These are phyloP conservation scores for Mimosa pudica DNA, from an alignment of 306 rosid genomes.

Conservation along the genomic window DNA sequence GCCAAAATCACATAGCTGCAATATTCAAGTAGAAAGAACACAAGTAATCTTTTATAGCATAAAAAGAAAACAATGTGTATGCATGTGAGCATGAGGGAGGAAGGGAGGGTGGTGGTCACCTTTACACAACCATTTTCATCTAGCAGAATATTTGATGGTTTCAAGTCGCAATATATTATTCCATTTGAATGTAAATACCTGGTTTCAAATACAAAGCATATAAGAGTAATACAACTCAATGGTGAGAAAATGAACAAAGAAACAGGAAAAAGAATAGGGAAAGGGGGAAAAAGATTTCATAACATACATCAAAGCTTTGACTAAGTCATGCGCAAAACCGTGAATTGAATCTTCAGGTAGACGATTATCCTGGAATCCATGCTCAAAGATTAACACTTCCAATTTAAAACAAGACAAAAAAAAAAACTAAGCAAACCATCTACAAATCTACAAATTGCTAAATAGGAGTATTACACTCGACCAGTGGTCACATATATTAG, in stretches of 20 bases:
- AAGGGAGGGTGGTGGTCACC: conserved; percentile 43
- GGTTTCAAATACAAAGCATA: conserved; percentile 31
- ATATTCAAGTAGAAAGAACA: conserved; percentile 29
- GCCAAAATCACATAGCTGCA: conserved; percentile 97
- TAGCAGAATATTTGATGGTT: conserved; percentile 88
- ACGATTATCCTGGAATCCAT: conserved; percentile 70
- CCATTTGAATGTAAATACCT: conserved; percentile 94
- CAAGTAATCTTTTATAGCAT: conserved; percentile 7
- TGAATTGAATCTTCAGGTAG: conserved; percentile 94
- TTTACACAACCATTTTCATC: conserved; percentile 90
- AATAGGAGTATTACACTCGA: conserved; percentile 1
- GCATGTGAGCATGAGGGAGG: neutral
- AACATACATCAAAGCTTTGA: conserved; percentile 77
- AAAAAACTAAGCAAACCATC: neutral
- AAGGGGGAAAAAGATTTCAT: conserved; percentile 21
- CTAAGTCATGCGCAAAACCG: conserved; percentile 71
- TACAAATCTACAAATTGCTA: neutral
- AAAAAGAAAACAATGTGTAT: neutral
- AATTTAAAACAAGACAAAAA: neutral
- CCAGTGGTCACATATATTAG: neutral
- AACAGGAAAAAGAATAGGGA: conserved; percentile 19
- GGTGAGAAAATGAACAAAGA: neutral
- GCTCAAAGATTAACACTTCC: conserved; percentile 24
- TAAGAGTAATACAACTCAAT: conserved; percentile 28
- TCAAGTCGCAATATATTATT: conserved; percentile 88